Percentiles rank a stretch among this genome's conserved stretches.
Evolutionary conservation across 352 stramenopile species (phyloP).

Genomic region (Globisporangium polare): DNA sequence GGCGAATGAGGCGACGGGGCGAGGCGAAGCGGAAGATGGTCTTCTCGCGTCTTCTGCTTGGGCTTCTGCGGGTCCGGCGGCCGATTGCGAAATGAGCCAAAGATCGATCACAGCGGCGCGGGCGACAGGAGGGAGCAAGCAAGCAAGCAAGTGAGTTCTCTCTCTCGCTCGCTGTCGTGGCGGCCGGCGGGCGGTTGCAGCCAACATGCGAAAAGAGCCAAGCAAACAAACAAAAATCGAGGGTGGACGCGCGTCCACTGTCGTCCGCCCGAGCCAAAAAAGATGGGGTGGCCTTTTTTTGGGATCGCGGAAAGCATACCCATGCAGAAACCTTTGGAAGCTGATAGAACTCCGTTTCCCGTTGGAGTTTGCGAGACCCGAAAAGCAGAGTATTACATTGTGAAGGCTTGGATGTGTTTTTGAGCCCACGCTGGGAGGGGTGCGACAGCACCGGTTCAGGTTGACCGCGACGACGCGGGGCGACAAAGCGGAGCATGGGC

Average conservation of each 20-base stretch:
- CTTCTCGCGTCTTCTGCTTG: conserved; percentile 9
- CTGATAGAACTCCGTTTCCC: neutral
- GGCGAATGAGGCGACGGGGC: conserved; percentile 3
- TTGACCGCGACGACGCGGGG: neutral
- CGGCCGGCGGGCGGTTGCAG: neutral
- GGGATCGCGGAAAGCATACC: neutral
- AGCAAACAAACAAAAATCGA: no score
- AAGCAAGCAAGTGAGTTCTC: no score
- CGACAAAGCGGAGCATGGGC: neutral
- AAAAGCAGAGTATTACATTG: neutral
- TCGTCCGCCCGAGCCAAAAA: neutral
- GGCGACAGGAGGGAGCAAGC: neutral
- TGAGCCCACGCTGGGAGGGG: neutral
- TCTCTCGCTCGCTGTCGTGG: no score
- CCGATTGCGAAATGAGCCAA: conserved; percentile 18
- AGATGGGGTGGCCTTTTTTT: neutral
- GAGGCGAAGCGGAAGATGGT: conserved; percentile 11
- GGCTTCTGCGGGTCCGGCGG: conserved; percentile 2
- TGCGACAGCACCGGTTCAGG: neutral
- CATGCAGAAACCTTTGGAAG: neutral
- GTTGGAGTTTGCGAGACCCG: neutral
- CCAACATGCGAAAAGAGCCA: neutral
- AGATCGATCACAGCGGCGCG: neutral
- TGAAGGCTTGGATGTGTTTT: neutral
- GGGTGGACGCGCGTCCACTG: no score